Conservation (phyloP, 305 asterid genomes). For the Fraxinus greggii region DNA sequence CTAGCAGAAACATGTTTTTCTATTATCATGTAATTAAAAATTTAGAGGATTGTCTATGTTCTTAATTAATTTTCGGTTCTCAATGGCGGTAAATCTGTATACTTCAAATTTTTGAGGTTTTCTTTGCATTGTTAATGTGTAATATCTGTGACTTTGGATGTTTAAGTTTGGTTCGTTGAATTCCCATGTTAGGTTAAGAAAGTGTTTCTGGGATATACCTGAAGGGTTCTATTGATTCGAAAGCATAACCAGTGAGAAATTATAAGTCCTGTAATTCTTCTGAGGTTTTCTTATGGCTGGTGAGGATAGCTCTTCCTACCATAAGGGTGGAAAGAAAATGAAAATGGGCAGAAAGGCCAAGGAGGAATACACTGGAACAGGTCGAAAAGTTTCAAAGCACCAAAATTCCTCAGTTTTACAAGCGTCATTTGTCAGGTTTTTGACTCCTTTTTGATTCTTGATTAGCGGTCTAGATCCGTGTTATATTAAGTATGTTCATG, state of each 20-base stretch:
- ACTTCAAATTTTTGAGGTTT: not conserved
- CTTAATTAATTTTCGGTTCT: not conserved
- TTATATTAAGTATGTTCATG: not conserved
- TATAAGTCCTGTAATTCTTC: slow-evolving; percentile 29
- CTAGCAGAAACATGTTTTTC: not conserved
- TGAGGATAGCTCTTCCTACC: slow-evolving; percentile 31
- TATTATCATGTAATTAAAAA: not conserved
- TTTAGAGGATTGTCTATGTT: not conserved
- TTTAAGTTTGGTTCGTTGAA: not conserved
- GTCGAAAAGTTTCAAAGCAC: slow-evolving; percentile 35
- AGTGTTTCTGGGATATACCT: not conserved
- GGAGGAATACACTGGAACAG: slow-evolving; percentile 32
- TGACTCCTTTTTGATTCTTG: slow-evolving; percentile 7
- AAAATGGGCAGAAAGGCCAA: slow-evolving; percentile 58
- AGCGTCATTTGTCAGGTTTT: slow-evolving; percentile 66
- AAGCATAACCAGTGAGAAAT: slow-evolving; percentile 44
- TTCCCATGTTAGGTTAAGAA: not conserved
- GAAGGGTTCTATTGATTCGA: slow-evolving; percentile 2
- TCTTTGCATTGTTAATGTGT: not conserved
- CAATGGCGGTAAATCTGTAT: not conserved
- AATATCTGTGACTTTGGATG: not conserved
- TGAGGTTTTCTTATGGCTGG: slow-evolving; percentile 34
- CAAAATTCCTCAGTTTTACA: slow-evolving; percentile 30
- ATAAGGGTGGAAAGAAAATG: slow-evolving; percentile 34
- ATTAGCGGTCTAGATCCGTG: slow-evolving; percentile 4